These are phyloP conservation scores for Corymbia maculata DNA, from an alignment of 345 rosid genomes.

Conservation along the genomic window DNA sequence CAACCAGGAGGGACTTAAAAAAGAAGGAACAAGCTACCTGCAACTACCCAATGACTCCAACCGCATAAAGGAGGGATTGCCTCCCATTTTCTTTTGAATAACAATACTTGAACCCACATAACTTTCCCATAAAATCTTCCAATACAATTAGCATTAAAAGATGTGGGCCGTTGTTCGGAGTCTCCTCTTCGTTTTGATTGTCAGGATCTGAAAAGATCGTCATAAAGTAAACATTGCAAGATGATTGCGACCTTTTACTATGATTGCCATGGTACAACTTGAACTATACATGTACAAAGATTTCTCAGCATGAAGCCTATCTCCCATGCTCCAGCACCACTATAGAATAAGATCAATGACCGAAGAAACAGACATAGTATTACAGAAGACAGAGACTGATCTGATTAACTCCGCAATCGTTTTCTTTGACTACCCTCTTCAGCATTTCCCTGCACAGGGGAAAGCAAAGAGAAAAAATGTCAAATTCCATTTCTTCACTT, in stretches of 20 bases:
- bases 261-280: conserved; percentile 30
- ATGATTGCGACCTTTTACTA: background rate
- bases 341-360: conserved; percentile 14
- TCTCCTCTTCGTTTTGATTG: background rate
- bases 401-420: conserved; percentile 49
- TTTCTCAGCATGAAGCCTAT: conserved; percentile 6
- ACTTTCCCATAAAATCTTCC: background rate
- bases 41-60: background rate
- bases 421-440: conserved; percentile 76
- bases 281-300: conserved; percentile 46
- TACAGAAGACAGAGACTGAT: conserved; percentile 29
- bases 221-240: background rate
- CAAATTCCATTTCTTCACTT: background rate
- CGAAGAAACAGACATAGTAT: conserved; percentile 12
- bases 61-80: background rate
- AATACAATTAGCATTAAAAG: background rate
- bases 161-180: background rate
- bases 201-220: background rate
- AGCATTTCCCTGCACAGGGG: conserved; percentile 41
- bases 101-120: background rate
- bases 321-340: conserved; percentile 10
- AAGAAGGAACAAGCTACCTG: background rate
- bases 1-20: background rate
- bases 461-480: background rate
- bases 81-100: background rate